phyloP scores from a whole-genome alignment of 139 green algal genomes.

The Ostreobium quekettii region DNA sequence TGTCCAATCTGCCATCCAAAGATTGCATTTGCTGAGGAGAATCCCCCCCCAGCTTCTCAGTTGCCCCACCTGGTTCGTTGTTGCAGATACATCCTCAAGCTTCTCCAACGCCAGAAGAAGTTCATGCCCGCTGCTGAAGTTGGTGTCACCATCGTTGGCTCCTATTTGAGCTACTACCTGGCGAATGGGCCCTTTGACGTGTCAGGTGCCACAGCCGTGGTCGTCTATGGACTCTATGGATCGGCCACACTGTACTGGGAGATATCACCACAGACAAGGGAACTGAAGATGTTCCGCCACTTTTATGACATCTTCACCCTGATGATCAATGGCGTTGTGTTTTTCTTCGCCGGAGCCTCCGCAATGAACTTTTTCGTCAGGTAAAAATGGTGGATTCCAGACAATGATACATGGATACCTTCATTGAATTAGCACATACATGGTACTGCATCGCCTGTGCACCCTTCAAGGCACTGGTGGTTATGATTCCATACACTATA shows the following conservation, averaged over 20 bases:
- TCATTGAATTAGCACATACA: no score
- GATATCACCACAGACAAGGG: conserved; percentile 39
- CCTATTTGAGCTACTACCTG: conserved; percentile 74
- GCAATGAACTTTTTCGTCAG: conserved; percentile 72
- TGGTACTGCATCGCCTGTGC: no score
- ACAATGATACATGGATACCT: no score
- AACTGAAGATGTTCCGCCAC: conserved; percentile 24
- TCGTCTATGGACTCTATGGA: conserved; percentile 77
- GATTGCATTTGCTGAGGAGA: no score
- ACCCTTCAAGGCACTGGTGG: no score
- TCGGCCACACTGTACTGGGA: conserved; percentile 56
- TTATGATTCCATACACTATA: no score
- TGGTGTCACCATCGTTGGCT: conserved; percentile 51
- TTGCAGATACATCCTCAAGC: conserved; percentile 31
- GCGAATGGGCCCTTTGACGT: conserved; percentile 47
- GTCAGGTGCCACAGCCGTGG: conserved; percentile 76
- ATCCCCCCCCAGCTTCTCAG: no score
- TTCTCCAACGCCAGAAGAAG: conserved; percentile 35
- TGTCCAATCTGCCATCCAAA: no score
- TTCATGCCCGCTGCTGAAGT: conserved; percentile 46
- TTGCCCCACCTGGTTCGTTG: no score
- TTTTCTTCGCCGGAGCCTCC: conserved; percentile 71
- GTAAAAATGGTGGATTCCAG: no score
- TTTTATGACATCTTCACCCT: conserved; percentile 56
- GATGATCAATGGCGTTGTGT: conserved; percentile 59